Base-by-base conservation (phyloP, 2,329 filamentous ascomycete species). In the Niveomyces coronatus region DNA sequence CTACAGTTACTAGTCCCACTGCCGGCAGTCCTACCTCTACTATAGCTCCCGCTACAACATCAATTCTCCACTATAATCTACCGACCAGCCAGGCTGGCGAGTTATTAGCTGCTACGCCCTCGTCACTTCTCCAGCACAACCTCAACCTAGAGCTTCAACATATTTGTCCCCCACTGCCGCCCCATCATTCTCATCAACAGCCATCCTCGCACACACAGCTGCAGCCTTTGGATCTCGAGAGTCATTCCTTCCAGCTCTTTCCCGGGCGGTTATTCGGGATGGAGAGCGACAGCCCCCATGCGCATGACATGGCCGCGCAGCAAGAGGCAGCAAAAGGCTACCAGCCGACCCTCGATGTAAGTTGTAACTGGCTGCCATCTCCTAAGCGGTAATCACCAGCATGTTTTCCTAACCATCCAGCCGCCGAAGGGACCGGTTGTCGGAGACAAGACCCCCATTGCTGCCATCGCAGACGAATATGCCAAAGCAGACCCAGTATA, bases 401-500 rank as follows among this genome's bases (percentile, higher is more conserved):
- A n/a, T n/a, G n/a, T n/a, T n/a, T n/a, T n/a, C n/a, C 35, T 32
- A 23, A 34, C 23, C 10, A 35, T 16, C 16, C 26, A 31, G n/a
- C 20, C 13, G 11, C 30, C 17, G n/a, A 14, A 95, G 89, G 87
- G 86, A 40, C 84, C 85, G 44, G 69, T 88, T 35, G 82, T 96
- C 47, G 84, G 86, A 51, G 72, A 81, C 44, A 85, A 83, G 61
- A 76, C 78, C 53, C 75, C 83, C 36, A 93, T 81, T 60, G 74
- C 78, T 49, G 76, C 71, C 47, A 86, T 98, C 54, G 79, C 83
- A 13, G 71, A 80, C 46, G 85, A 94, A 58, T 96, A 94, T 64
- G 84, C 86, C 44, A 82, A 83, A 60, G 88, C 86, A 44, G 88
- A 96, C 57, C 78, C 81, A 5, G 67, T 85, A 45, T 94, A 85